phyloP scores from a whole-genome alignment of 1,284 basidiomycete species.

The Pseudozyma hubeiensis region DNA sequence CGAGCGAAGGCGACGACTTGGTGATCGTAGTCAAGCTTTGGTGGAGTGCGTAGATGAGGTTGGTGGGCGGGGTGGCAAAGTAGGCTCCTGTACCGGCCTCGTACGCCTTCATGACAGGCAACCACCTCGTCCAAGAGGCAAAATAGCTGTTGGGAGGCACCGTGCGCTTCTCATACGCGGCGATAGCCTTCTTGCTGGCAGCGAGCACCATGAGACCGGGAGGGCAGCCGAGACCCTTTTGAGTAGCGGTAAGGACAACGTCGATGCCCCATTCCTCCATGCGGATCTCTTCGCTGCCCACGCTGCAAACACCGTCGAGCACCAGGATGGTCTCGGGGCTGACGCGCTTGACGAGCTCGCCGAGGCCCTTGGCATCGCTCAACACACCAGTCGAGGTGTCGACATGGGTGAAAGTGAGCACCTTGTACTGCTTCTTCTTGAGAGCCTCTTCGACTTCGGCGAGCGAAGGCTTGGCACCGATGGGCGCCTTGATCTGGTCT shows the following conservation, averaged over 20 bases:
- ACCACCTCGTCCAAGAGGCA: slow-evolving; percentile 72
- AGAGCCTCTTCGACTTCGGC: slow-evolving; percentile 79
- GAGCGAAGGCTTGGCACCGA: slow-evolving; percentile 80
- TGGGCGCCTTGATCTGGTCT: slow-evolving; percentile 83
- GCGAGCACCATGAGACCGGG: slow-evolving; percentile 90
- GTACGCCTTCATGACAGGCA: slow-evolving; percentile 68
- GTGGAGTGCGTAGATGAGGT: slow-evolving; percentile 91
- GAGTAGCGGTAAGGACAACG: slow-evolving; percentile 87
- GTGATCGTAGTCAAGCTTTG: slow-evolving; percentile 82
- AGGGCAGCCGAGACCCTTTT: slow-evolving; percentile 95
- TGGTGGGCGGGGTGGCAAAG: slow-evolving; percentile 76
- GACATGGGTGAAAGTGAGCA: slow-evolving; percentile 93
- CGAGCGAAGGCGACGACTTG: slow-evolving; percentile 73
- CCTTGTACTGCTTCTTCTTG: slow-evolving; percentile 84
- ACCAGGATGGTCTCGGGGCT: slow-evolving; percentile 89
- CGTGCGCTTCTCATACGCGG: slow-evolving; percentile 79
- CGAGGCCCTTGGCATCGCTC: slow-evolving; percentile 83
- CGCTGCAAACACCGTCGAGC: slow-evolving; percentile 93
- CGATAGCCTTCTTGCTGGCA: slow-evolving; percentile 82
- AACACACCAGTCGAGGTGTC: slow-evolving; percentile 77
- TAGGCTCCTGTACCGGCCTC: slow-evolving; percentile 64
- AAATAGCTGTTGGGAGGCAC: slow-evolving; percentile 84
- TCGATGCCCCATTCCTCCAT: slow-evolving; percentile 94
- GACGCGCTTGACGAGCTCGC: slow-evolving; percentile 79
- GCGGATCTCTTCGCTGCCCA: slow-evolving; percentile 93